Evolutionary conservation across 352 stramenopile genomes (phyloP), one percentile per base, ranked within the genome.

Genomic region (Globisporangium takayamanum): DNA sequence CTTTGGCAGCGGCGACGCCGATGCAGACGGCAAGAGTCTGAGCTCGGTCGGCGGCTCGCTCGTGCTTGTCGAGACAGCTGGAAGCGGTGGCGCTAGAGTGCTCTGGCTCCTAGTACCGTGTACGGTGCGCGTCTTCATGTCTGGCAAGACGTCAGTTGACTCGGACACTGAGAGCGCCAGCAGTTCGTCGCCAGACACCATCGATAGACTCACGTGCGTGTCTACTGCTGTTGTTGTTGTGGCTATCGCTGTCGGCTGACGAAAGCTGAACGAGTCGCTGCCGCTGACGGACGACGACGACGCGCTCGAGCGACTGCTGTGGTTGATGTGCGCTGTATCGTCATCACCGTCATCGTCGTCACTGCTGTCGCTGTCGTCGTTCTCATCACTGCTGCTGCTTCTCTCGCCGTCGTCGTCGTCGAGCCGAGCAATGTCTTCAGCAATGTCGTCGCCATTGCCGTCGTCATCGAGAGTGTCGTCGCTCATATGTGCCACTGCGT

Each of bases 391-490:
- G n/a, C n/a, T n/a, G n/a, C n/a, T n/a, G n/a, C n/a, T n/a, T n/a
- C n/a, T n/a, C n/a, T n/a, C 65, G 28, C 59, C 57, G 20, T 53
- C 64, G 37, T 51, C 48, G 45, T 65, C 58, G 41, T 53, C 45
- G 7, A 57, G 28, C 0, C 49, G 6, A 2, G 39, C 33, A 39
- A 78, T 78, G 20, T 72, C 71, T 57, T 84, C 71, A 14, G 58
- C 64, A n/a, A 74, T 72, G 41, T 78, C 62, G 0, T 78, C 61
- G 7, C 72, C n/a, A n/a, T n/a, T n/a, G n/a, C n/a, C n/a, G n/a
- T n/a, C n/a, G n/a, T n/a, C n/a, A n/a, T n/a, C n/a, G n/a, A n/a
- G n/a, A n/a, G n/a, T n/a, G n/a, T n/a, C n/a, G n/a, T n/a, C 57
- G 36, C 67, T 57, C 20, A 63, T 2, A 22, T 20, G 26, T n/a